Base-by-base conservation (phyloP, 1,139 yeast genomes). In the Pichia sp. region DNA sequence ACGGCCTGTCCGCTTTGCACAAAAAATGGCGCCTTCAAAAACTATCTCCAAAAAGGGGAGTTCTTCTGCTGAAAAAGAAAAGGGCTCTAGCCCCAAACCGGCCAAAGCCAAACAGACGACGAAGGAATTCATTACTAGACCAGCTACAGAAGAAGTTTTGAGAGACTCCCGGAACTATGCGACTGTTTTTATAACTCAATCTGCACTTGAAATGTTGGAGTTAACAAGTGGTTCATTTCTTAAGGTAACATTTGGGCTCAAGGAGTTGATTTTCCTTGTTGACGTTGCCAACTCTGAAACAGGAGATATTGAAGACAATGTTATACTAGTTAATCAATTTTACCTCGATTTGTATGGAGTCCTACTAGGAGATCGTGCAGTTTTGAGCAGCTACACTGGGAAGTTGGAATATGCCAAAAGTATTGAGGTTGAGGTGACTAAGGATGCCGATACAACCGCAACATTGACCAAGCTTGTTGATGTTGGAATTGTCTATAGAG, bases 311-410 rank as follows among this genome's bases (percentile, higher is more conserved):
- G 85, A 79, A 20, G 62, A 68, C n/a, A 81, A 84, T 61, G 82
- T 85, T 4, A 68, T 87, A 2, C 75, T 77, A 48, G 61, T 89
- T 1, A 78, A 90, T 1, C 60, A 71, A 0, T 62, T 73, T 5
- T 67, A 82, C 47, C 71, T 95, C 57, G 67, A 72, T 2, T 72
- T 84, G 24, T 78, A 81, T 1, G 87, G 85, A 9, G 64, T 87
- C 4, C 67, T 87, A 7, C 72, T 87, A 10, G 97, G 97, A 33
- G 96, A 90, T 63, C 72, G 96, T 55, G 71, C 88, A 1, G 72
- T 72, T 27, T 62, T 91, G 0, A 65, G 66, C 8, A 83, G 77
- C 61, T 71, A 73, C 36, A 58, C 68, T 1, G 62, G 67, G 2
- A 85, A 82, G 55, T 90, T 90, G 2, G 59, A 60, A 8, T 67